phyloP scores from a whole-genome alignment of 371 early-diverging fungal genomes.

The Haplosporangium sp. region DNA sequence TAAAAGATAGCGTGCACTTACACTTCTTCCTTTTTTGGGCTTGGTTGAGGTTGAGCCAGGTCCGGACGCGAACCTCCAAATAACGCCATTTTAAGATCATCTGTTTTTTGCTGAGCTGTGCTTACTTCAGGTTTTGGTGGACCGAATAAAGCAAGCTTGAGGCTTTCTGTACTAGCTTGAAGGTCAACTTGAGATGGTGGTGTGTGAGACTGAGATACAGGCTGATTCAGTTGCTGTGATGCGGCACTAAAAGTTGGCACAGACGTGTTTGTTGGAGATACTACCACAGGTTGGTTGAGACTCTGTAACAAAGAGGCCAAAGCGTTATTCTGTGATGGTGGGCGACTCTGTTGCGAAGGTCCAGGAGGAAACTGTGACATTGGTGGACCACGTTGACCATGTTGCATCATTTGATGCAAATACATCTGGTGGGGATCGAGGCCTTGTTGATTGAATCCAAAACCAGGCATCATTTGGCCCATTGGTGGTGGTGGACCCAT shows the following conservation, averaged over 20 bases:
- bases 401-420: constrained; percentile 50
- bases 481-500: constrained; percentile 36
- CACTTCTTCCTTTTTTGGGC: constrained; percentile 52
- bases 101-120: constrained; percentile 46
- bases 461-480: constrained; percentile 42
- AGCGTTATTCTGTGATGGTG: constrained; percentile 36
- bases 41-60: constrained; percentile 33
- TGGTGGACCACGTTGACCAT: constrained; percentile 37
- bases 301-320: constrained; percentile 46
- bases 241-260: constrained; percentile 19
- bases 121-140: constrained; percentile 34
- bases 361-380: constrained; percentile 30
- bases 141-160: constrained; percentile 57
- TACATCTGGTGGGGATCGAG: constrained; percentile 46
- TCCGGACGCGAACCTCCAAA: constrained; percentile 48
- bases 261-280: constrained; percentile 28
- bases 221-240: constrained; percentile 10
- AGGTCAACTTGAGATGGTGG: constrained; percentile 30
- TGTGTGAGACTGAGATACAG: constrained; percentile 21
- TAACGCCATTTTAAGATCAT: constrained; percentile 48
- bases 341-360: constrained; percentile 28
- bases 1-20: constrained; percentile 8
- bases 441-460: constrained; percentile 24
- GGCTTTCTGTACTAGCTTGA: constrained; percentile 53
- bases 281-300: constrained; percentile 40